Evolutionary conservation across 192 early-diverging fungal species (phyloP), one percentile per base, ranked within the genome.

Genomic region (Coemansia sp.): DNA sequence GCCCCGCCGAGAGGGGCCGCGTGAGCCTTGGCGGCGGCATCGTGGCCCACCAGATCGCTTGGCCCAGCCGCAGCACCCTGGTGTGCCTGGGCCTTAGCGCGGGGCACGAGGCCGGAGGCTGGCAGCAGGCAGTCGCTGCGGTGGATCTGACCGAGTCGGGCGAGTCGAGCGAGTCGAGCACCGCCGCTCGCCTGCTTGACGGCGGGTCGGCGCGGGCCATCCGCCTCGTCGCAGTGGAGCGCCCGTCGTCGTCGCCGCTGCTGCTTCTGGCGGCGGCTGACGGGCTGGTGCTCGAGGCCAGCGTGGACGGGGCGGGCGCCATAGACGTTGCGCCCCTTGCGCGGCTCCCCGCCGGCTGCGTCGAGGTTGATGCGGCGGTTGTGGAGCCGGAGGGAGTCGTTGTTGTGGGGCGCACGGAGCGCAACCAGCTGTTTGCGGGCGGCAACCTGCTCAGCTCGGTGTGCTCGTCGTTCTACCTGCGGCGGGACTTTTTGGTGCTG

Each of bases 401-500:
- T 10, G 72, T 94, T 9, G 78, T 97, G 67, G 95, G 89, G 8
- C 85, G 94, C 21, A 88, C 86, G 0, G 76, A 86, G 26, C 87
- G 92, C 65, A 92, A 92, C 76, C 91, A 92, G 60, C 86, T 99
- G n/a, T 95, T 90, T 75, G 88, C 86, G 35, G 89, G 91, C 53
- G 77, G 81, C 45, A 86, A 74, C 5, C 63, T 93, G 24, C 64
- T 99, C 10, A 86, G 91, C 24, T 69, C 87, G 0, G 92, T 91
- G 8, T 92, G 89, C 59, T 94, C 93, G 14, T 97, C 95, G 13
- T 97, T 94, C 65, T 91, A 86, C 48, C 56, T 96, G 31, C 93
- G 93, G 60, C 83, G 85, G 59, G 86, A 92, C 59, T 93, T 90
- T 70, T 71, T 99, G 45, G 83, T 97, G 14, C 89, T 89, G 56